Evolutionary conservation across 2,329 filamentous ascomycete species (phyloP).

Genomic region (Xylaria arbuscula): DNA sequence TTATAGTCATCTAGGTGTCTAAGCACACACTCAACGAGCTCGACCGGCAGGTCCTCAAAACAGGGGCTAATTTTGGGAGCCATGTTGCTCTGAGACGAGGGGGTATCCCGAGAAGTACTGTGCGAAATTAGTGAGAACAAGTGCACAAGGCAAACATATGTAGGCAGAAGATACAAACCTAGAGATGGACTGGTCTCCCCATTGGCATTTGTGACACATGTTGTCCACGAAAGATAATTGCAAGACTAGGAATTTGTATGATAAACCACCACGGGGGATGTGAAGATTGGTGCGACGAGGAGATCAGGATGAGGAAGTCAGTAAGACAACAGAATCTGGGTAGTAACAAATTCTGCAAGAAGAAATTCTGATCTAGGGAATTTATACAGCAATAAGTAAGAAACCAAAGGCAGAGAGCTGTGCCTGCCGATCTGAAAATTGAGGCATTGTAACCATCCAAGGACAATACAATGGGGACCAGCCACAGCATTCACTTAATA

Average conservation of each 20-base stretch:
- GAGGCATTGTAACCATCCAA: not conserved
- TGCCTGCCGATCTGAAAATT: not conserved
- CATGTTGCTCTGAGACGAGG: not conserved
- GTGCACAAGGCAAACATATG: not conserved
- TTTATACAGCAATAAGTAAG: not conserved
- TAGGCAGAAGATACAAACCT: not conserved
- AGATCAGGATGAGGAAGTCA: too few relatives aligned
- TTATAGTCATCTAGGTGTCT: slow-evolving; percentile 20
- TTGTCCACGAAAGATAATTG: too few relatives aligned
- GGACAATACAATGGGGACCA: not conserved
- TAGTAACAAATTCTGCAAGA: too few relatives aligned
- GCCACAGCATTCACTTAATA: not conserved
- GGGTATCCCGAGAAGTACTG: not conserved
- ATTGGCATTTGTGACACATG: too few relatives aligned
- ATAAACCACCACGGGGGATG: too few relatives aligned
- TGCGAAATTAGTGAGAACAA: not conserved
- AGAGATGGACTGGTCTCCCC: too few relatives aligned
- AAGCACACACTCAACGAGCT: not conserved
- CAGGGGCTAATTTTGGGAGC: not conserved
- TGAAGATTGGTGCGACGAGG: too few relatives aligned
- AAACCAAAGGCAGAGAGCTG: not conserved
- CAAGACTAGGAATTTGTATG: not conserved
- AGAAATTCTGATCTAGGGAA: not conserved
- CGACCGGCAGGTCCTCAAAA: slow-evolving; percentile 8
- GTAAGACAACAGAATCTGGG: not conserved